Conservation (phyloP, 169 alveolate genomes). For the Cyclospora cayetanensis region DNA sequence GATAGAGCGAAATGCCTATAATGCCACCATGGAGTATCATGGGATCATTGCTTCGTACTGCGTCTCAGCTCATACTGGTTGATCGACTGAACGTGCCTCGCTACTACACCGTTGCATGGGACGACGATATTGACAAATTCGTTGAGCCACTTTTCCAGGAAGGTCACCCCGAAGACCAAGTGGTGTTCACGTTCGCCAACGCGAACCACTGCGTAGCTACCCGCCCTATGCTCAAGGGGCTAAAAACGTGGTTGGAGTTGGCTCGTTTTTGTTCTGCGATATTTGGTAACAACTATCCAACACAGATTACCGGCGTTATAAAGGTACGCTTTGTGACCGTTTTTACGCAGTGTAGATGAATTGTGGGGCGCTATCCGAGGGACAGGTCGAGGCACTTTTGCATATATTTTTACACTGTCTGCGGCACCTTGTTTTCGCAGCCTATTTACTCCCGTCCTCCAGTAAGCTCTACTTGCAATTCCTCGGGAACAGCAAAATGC, state of each 20-base stretch:
- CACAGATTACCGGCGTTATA: constrained; percentile 32
- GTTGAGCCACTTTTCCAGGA: constrained; percentile 15
- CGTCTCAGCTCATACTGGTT: constrained; percentile 19
- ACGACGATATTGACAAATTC: background rate
- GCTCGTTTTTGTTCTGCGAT: constrained; percentile 51
- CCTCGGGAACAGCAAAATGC: no score
- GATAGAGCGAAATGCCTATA: no score
- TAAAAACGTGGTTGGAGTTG: constrained; percentile 28
- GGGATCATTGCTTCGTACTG: background rate
- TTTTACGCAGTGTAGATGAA: background rate
- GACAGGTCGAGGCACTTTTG: background rate
- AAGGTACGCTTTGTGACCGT: background rate
- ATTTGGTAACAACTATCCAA: constrained; percentile 6
- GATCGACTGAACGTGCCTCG: constrained; percentile 7
- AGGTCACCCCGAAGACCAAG: constrained; percentile 58
- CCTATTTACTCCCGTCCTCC: constrained; percentile 47
- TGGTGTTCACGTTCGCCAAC: constrained; percentile 42
- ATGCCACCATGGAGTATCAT: background rate
- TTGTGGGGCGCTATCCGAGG: no score
- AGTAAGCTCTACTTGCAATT: constrained; percentile 16
- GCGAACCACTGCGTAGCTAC: constrained; percentile 12
- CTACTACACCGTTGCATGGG: constrained; percentile 44
- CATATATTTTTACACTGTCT: background rate
- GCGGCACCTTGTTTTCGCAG: background rate
- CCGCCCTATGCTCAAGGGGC: background rate